A percentile compares a stretch with the other conserved stretches of the same genome.
Conservation (phyloP, 495 filamentous ascomycete species). For the Cercophora samala region DNA sequence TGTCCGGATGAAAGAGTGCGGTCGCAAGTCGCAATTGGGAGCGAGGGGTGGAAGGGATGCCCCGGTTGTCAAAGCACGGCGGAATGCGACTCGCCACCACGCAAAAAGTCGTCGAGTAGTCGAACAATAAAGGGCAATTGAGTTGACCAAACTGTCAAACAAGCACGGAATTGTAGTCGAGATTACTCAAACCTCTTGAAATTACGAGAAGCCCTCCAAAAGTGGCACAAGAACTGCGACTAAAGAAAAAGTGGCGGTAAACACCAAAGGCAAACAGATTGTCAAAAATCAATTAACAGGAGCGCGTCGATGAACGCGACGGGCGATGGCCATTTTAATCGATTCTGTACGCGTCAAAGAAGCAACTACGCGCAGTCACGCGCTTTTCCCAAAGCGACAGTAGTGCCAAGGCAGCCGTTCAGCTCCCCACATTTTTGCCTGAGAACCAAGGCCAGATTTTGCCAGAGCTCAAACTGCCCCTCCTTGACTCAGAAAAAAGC, state of each 20-base stretch:
- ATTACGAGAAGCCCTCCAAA: background rate
- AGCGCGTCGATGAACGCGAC: constrained; percentile 27
- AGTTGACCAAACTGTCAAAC: background rate
- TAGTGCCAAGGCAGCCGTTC: too few relatives aligned
- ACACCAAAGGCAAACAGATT: background rate
- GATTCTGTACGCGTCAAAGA: constrained; percentile 15
- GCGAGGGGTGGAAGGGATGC: background rate
- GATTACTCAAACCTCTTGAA: background rate
- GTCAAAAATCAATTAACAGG: constrained; percentile 21
- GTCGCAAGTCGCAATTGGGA: constrained; percentile 1
- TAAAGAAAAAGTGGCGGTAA: background rate
- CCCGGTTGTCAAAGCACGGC: constrained; percentile 2
- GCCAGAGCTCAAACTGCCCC: background rate
- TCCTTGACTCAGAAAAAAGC: constrained; percentile 3
- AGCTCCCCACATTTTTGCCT: background rate
- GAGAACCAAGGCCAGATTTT: background rate
- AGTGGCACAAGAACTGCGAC: background rate
- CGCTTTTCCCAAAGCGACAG: constrained; percentile 6
- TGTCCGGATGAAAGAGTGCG: constrained; percentile 10
- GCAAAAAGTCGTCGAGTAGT: background rate
- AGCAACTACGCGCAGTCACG: constrained; percentile 31
- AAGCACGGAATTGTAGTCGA: background rate
- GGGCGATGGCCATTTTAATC: constrained; percentile 15
- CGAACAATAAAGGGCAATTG: background rate
- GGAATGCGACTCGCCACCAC: constrained; percentile 1